Conservation (phyloP, 345 rosid genomes). For the Erucastrum elatum region DNA sequence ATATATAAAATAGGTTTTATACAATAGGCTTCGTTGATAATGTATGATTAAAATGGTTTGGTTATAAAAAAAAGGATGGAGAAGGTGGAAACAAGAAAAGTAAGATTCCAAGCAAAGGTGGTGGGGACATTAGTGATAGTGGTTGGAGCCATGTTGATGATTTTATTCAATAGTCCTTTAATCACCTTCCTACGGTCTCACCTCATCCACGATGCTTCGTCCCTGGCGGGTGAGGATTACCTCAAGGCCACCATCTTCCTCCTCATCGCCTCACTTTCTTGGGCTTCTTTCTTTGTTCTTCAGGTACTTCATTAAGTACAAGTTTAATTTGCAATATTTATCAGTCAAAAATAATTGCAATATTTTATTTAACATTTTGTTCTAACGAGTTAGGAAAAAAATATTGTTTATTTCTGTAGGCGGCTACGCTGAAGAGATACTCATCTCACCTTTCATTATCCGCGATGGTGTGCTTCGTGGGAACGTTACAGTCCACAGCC, state of each 20-base stretch:
- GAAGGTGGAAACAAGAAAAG: slow-evolving; percentile 63
- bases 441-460: slow-evolving; percentile 82
- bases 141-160: slow-evolving; percentile 85
- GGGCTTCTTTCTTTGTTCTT: slow-evolving; percentile 82
- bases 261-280: slow-evolving; percentile 80
- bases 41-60: slow-evolving; percentile 13
- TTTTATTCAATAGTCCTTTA: slow-evolving; percentile 70
- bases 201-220: slow-evolving; percentile 30
- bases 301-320: slow-evolving; percentile 47
- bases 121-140: slow-evolving; percentile 79
- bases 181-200: slow-evolving; percentile 63
- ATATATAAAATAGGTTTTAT: background rate
- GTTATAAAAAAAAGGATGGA: slow-evolving; percentile 63
- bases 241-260: slow-evolving; percentile 75
- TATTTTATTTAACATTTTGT: background rate
- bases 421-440: slow-evolving; percentile 80
- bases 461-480: slow-evolving; percentile 74
- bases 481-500: slow-evolving; percentile 85
- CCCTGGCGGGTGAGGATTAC: slow-evolving; percentile 43
- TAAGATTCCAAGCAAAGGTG: slow-evolving; percentile 84
- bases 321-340: background rate
- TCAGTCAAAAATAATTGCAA: background rate
- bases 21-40: slow-evolving; percentile 18
- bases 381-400: slow-evolving; percentile 1
- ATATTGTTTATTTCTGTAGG: slow-evolving; percentile 36